Percentiles rank a stretch among this genome's conserved stretches.
phyloP scores from a whole-genome alignment of 352 stramenopile genomes.

The Phytophthora meadii region DNA sequence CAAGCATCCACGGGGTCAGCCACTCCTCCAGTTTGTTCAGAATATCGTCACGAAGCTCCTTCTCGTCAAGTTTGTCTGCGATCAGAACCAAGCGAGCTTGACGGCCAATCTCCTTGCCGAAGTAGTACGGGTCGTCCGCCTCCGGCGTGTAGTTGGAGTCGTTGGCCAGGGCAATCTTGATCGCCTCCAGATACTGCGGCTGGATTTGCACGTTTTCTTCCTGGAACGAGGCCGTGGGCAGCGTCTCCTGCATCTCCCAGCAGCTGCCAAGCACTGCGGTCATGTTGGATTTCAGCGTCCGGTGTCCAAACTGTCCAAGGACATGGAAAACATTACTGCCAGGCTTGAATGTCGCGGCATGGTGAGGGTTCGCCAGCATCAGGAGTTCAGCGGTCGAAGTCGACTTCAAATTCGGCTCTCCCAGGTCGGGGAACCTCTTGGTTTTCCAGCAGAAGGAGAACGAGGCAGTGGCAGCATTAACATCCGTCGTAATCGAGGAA shows the following conservation, averaged over 20 bases:
- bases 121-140: conserved; percentile 83
- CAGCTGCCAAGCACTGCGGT: conserved; percentile 66
- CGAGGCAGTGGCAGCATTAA: conserved; percentile 29
- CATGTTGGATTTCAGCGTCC: conserved; percentile 85
- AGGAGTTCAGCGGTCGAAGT: conserved; percentile 46
- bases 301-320: conserved; percentile 59
- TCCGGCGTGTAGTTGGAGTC: conserved; percentile 75
- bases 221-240: conserved; percentile 63
- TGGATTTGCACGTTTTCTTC: conserved; percentile 35
- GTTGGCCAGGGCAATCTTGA: conserved; percentile 60
- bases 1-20: conserved; percentile 82
- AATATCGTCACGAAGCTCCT: conserved; percentile 56
- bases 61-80: conserved; percentile 71
- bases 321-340: conserved; percentile 46
- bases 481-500: conserved; percentile 47
- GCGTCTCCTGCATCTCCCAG: conserved; percentile 69
- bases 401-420: conserved; percentile 24
- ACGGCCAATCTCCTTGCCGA: conserved; percentile 86
- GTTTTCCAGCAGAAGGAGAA: conserved; percentile 73
- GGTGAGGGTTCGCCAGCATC: conserved; percentile 82
- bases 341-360: conserved; percentile 56
- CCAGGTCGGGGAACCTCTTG: conserved; percentile 46
- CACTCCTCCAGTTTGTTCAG: conserved; percentile 71
- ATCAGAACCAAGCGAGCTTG: conserved; percentile 85
- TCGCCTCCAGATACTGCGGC: conserved; percentile 52